Evolutionary conservation across 1,139 yeast species (phyloP).

Genomic region (Kazachstania sp.): DNA sequence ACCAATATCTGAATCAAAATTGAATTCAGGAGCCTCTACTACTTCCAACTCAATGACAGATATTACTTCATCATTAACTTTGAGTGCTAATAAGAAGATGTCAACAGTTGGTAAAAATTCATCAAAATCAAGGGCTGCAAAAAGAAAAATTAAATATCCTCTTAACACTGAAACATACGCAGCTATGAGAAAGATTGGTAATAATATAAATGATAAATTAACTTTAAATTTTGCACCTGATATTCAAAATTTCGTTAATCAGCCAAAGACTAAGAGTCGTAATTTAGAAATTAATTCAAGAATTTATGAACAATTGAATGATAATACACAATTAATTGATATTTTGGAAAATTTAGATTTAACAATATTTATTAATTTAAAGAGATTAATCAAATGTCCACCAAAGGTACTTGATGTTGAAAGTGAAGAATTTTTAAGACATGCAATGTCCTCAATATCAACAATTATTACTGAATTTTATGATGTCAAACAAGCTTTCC

Average conservation of each 20-base stretch:
- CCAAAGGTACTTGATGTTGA: constrained; percentile 18
- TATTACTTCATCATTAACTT: constrained; percentile 4
- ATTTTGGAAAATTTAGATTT: constrained; percentile 28
- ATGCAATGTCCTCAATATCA: constrained; percentile 24
- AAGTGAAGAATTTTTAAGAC: constrained; percentile 27
- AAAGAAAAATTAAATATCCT: constrained; percentile 20
- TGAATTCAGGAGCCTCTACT: neutral
- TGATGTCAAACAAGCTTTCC: constrained; percentile 65
- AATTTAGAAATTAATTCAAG: constrained; percentile 28
- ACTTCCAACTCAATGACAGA: constrained; percentile 4
- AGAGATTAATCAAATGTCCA: constrained; percentile 11
- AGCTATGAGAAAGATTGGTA: constrained; percentile 18
- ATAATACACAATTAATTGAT: constrained; percentile 23
- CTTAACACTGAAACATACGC: constrained; percentile 21
- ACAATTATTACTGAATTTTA: constrained; percentile 59
- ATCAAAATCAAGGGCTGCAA: constrained; percentile 14
- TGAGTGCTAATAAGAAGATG: constrained; percentile 2
- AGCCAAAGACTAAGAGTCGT: constrained; percentile 11
- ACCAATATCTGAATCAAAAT: constrained; percentile 1
- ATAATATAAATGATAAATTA: constrained; percentile 16
- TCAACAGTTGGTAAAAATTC: neutral
- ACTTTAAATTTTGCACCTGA: constrained; percentile 10
- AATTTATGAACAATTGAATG: constrained; percentile 28
- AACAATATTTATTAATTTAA: constrained; percentile 26
- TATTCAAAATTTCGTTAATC: constrained; percentile 6